Conservation (phyloP, 2,329 filamentous ascomycete genomes). For the Calonectria hawksworthii region DNA sequence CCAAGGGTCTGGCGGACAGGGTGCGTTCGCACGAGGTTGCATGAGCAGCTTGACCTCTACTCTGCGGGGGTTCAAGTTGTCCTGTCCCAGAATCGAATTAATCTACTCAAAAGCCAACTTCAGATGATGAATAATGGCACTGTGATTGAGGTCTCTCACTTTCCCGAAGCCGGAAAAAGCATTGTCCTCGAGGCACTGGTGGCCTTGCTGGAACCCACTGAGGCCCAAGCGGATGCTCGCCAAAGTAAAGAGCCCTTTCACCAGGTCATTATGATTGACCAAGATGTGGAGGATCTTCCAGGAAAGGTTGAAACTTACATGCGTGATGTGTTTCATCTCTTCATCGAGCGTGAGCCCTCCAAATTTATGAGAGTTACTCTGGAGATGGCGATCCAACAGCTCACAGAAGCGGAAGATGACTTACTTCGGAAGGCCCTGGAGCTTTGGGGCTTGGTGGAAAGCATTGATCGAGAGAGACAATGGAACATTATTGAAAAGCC, state of each 20-base stretch:
- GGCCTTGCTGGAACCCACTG: conserved; percentile 52
- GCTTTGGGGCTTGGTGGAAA: conserved; percentile 75
- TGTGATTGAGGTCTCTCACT: conserved; percentile 71
- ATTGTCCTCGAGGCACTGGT: conserved; percentile 55
- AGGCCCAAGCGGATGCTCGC: conserved; percentile 51
- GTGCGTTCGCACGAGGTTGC: conserved; percentile 73
- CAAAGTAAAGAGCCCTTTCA: conserved; percentile 52
- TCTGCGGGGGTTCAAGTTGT: conserved; percentile 75
- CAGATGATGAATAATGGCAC: conserved; percentile 64
- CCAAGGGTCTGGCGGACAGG: conserved; percentile 76
- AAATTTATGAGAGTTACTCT: conserved; percentile 72
- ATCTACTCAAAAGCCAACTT: conserved; percentile 65
- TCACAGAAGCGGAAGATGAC: conserved; percentile 64
- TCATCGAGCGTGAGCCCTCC: conserved; percentile 72
- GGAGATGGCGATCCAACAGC: conserved; percentile 63
- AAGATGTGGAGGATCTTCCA: conserved; percentile 72
- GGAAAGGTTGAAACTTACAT: conserved; percentile 72
- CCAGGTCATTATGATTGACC: conserved; percentile 70
- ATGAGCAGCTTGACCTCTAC: conserved; percentile 74
- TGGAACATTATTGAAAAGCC: conserved; percentile 70
- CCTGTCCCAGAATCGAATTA: conserved; percentile 71
- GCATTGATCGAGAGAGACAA: conserved; percentile 74
- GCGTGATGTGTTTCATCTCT: conserved; percentile 68
- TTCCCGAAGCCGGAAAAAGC: conserved; percentile 64
- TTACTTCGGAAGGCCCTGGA: conserved; percentile 71